Evolutionary conservation across 1,139 yeast genomes (phyloP).

Genomic region (Hemisphaericaspora subhashii): DNA sequence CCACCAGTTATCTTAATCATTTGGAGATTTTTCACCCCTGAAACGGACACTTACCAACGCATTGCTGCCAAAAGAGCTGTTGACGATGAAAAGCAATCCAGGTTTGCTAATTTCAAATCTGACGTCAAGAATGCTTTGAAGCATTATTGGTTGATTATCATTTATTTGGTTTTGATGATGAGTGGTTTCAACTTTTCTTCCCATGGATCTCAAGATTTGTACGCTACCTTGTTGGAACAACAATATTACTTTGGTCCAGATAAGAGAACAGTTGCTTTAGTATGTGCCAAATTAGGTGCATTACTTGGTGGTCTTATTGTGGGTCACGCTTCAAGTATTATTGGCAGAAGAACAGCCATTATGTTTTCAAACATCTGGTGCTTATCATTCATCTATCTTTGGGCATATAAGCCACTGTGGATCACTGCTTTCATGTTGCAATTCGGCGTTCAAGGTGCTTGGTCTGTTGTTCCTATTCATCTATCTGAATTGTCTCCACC

Average conservation of each 20-base stretch:
- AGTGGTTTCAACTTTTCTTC: conserved; percentile 44
- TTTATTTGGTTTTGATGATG: conserved; percentile 40
- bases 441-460: conserved; percentile 81
- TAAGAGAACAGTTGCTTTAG: conserved; percentile 36
- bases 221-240: conserved; percentile 34
- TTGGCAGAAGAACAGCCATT: conserved; percentile 37
- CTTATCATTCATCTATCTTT: conserved; percentile 66
- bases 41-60: conserved; percentile 34
- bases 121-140: conserved; percentile 30
- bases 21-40: conserved; percentile 39
- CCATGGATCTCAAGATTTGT: conserved; percentile 43
- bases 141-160: conserved; percentile 39
- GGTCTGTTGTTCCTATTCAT: conserved; percentile 85
- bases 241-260: conserved; percentile 29
- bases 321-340: conserved; percentile 36
- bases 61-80: conserved; percentile 25
- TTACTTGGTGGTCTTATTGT: conserved; percentile 35
- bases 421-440: conserved; percentile 80
- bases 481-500: conserved; percentile 77
- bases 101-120: conserved; percentile 14
- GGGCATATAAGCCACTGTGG: conserved; percentile 63
- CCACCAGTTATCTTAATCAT: conserved; percentile 38
- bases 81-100: conserved; percentile 14
- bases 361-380: conserved; percentile 64
- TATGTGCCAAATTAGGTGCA: conserved; percentile 42